Evolutionary conservation across 768 basidiomycete genomes (phyloP).

Genomic region (Scleroderma citrinum): DNA sequence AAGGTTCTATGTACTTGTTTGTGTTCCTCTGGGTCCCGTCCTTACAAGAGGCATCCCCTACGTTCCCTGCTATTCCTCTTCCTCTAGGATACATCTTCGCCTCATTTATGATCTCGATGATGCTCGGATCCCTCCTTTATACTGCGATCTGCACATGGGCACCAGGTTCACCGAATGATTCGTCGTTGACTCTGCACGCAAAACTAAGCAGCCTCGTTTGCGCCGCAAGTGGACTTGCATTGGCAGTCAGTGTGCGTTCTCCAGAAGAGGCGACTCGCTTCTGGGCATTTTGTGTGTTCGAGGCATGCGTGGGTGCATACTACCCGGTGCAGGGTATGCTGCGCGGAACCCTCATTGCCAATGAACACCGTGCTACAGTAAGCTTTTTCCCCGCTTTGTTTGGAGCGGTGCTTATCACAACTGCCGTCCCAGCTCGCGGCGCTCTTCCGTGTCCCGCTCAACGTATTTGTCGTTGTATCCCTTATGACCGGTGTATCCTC

Average conservation of each 20-base stretch:
- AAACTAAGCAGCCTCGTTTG: slow-evolving; percentile 63
- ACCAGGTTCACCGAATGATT: slow-evolving; percentile 24
- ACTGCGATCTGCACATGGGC: slow-evolving; percentile 40
- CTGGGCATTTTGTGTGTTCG: slow-evolving; percentile 70
- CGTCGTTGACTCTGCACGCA: slow-evolving; percentile 54
- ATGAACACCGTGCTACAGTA: slow-evolving; percentile 73
- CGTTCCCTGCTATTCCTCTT: slow-evolving; percentile 33
- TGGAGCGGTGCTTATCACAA: no score
- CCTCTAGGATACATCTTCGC: slow-evolving; percentile 80
- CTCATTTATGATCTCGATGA: slow-evolving; percentile 77
- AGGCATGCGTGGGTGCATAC: slow-evolving; percentile 75
- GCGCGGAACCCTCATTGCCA: slow-evolving; percentile 56
- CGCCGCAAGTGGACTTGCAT: slow-evolving; percentile 49
- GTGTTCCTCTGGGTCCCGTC: slow-evolving; percentile 81
- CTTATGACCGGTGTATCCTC: slow-evolving; percentile 64
- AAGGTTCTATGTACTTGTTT: slow-evolving; percentile 82
- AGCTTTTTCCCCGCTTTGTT: slow-evolving; percentile 14
- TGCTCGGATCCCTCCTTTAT: slow-evolving; percentile 71
- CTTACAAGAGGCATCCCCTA: slow-evolving; percentile 53
- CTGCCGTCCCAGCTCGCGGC: slow-evolving; percentile 46
- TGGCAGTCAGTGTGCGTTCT: slow-evolving; percentile 44
- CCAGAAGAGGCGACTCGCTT: slow-evolving; percentile 48
- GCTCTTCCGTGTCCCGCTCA: slow-evolving; percentile 70
- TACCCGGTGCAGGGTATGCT: slow-evolving; percentile 76
- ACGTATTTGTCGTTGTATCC: slow-evolving; percentile 65